Conservation (phyloP, 768 basidiomycete genomes). For the Mycena maculata region DNA sequence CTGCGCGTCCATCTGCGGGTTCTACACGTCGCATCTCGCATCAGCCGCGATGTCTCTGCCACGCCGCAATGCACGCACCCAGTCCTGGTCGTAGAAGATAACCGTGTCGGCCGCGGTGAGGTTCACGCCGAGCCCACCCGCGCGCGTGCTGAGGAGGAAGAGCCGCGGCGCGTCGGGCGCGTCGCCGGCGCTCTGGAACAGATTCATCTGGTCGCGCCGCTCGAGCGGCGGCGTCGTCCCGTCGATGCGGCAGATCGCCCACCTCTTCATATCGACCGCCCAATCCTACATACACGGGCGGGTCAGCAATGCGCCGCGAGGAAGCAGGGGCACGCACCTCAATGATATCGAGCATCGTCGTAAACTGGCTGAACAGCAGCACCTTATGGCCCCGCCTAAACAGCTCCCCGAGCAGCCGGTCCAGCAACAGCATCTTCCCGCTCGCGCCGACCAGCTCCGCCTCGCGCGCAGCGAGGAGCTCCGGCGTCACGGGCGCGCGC, state of each 20-base stretch:
- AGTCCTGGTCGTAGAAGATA: constrained; percentile 94
- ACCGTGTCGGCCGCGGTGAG: constrained; percentile 89
- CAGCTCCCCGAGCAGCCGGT: constrained; percentile 85
- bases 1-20: constrained; percentile 96
- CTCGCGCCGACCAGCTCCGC: constrained; percentile 86
- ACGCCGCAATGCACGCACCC: constrained; percentile 61
- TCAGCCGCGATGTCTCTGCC: neutral
- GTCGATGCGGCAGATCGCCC: constrained; percentile 92
- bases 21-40: constrained; percentile 54
- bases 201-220: constrained; percentile 86
- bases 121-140: constrained; percentile 86
- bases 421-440: constrained; percentile 98
- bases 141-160: constrained; percentile 84
- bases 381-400: constrained; percentile 87
- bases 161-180: constrained; percentile 71
- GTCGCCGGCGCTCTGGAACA: constrained; percentile 82
- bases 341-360: constrained; percentile 95
- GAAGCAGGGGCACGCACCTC: constrained; percentile 62
- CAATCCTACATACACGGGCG: constrained; percentile 68
- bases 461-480: constrained; percentile 63
- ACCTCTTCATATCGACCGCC: constrained; percentile 86
- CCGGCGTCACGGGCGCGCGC: constrained; percentile 8
- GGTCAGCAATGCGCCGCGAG: neutral
- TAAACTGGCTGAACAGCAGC: constrained; percentile 92
- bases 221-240: constrained; percentile 84